phyloP scores from a whole-genome alignment of 805 yeast species.

The Metschnikowia noctiluminum region DNA sequence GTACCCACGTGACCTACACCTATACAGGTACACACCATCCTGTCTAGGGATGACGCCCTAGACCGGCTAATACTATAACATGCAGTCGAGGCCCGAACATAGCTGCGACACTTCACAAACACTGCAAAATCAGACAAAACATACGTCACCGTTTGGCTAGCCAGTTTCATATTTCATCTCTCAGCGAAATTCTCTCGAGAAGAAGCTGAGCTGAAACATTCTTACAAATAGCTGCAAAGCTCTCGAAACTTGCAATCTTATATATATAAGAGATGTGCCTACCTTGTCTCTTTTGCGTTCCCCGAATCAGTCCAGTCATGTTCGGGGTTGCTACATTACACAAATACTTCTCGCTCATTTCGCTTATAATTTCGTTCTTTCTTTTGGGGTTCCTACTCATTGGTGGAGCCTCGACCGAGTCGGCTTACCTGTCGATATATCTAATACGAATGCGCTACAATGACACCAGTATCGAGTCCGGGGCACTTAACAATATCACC shows the following conservation, averaged over 20 bases:
- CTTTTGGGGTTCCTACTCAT: constrained; percentile 52
- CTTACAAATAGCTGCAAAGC: not conserved
- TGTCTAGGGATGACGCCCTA: not conserved
- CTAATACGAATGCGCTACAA: constrained; percentile 50
- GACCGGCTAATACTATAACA: not conserved
- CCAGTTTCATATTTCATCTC: constrained; percentile 4
- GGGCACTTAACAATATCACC: constrained; percentile 1
- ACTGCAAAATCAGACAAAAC: constrained; percentile 1
- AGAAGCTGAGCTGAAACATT: constrained; percentile 4
- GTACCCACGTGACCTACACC: not conserved
- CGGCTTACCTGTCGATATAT: constrained; percentile 47
- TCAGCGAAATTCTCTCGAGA: not conserved
- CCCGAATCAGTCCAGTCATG: constrained; percentile 13
- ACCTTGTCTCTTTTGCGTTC: constrained; percentile 7
- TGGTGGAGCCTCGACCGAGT: constrained; percentile 46
- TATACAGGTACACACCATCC: not conserved
- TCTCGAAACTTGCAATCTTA: not conserved
- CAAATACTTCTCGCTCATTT: constrained; percentile 18
- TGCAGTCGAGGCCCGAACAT: not conserved
- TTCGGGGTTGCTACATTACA: constrained; percentile 10
- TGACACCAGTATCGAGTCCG: constrained; percentile 17
- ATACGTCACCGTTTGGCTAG: constrained; percentile 7
- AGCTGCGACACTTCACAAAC: constrained; percentile 10
- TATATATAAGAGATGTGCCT: constrained; percentile 11
- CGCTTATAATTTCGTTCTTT: constrained; percentile 47